phyloP scores from a whole-genome alignment of 768 basidiomycete species.

The Piloderma croceum region DNA sequence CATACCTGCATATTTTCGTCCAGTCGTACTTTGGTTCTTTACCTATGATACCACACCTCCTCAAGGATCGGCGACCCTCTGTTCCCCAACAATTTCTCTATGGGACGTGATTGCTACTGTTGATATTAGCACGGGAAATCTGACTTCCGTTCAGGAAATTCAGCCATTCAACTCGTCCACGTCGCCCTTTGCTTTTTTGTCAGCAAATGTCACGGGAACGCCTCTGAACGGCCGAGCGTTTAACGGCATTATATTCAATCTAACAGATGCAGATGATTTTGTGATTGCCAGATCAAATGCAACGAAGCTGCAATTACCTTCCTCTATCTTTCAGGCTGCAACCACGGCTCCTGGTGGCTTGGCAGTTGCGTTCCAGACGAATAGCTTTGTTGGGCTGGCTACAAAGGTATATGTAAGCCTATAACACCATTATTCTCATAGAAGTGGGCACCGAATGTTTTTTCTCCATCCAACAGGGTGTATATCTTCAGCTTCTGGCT shows the following conservation, averaged over 20 bases:
- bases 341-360: slow-evolving; percentile 34
- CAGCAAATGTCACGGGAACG: slow-evolving; percentile 39
- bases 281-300: slow-evolving; percentile 34
- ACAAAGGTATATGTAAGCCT: slow-evolving; percentile 44
- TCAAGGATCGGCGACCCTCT: slow-evolving; percentile 40
- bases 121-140: slow-evolving; percentile 39
- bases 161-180: slow-evolving; percentile 25
- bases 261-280: slow-evolving; percentile 37
- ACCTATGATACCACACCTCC: slow-evolving; percentile 22
- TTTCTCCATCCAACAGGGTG: slow-evolving; percentile 34
- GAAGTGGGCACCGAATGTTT: too few relatives aligned
- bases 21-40: slow-evolving; percentile 57
- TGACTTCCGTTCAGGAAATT: slow-evolving; percentile 38
- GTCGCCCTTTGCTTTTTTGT: slow-evolving; percentile 35
- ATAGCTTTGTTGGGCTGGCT: slow-evolving; percentile 33
- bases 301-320: slow-evolving; percentile 45
- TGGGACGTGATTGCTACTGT: slow-evolving; percentile 40
- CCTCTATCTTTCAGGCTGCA: slow-evolving; percentile 46
- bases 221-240: slow-evolving; percentile 44
- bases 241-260: slow-evolving; percentile 49
- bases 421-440: neutral
- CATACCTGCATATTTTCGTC: slow-evolving; percentile 35
- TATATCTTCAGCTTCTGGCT: slow-evolving; percentile 46
- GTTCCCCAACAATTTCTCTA: slow-evolving; percentile 39
- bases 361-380: slow-evolving; percentile 30